Evolutionary conservation across 148 eudicot species (phyloP).

Genomic region (Silene latifolia): DNA sequence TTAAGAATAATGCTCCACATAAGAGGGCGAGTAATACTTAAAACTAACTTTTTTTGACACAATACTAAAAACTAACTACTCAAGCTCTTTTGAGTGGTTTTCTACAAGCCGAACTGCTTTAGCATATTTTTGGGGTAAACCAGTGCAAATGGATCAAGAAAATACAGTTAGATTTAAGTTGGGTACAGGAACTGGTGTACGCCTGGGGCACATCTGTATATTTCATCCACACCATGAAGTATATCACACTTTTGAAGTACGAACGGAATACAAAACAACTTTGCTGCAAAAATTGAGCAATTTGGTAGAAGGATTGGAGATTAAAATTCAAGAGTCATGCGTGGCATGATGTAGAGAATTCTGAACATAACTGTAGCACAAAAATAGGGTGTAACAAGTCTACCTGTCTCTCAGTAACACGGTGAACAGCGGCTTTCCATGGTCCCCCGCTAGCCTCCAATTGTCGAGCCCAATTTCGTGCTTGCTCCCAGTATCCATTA

Average conservation of each 20-base stretch:
- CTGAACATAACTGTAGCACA: not conserved
- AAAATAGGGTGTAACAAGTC: not conserved
- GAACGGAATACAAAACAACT: not conserved
- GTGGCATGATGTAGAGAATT: not conserved
- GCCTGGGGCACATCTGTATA: not conserved
- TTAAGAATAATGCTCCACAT: not conserved
- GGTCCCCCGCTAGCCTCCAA: slow-evolving; percentile 81
- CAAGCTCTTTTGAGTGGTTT: not conserved
- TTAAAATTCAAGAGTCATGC: not conserved
- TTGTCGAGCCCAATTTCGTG: slow-evolving; percentile 85
- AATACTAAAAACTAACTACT: not conserved
- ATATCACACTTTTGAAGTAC: not conserved
- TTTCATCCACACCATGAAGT: not conserved
- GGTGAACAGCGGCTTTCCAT: slow-evolving; percentile 77
- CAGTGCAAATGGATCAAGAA: not conserved
- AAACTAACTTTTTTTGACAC: no score
- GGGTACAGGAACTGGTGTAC: not conserved
- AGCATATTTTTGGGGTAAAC: not conserved
- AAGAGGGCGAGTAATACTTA: not conserved
- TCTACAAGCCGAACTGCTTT: not conserved
- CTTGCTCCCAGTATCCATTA: slow-evolving; percentile 93
- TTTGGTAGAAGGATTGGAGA: not conserved
- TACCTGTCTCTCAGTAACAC: slow-evolving; percentile 97
- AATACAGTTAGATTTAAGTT: not conserved
- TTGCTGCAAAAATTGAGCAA: slow-evolving; percentile 3